Evolutionary conservation across 164 flowering plant genomes (phyloP).

Genomic region (Nymphaea thermarum): DNA sequence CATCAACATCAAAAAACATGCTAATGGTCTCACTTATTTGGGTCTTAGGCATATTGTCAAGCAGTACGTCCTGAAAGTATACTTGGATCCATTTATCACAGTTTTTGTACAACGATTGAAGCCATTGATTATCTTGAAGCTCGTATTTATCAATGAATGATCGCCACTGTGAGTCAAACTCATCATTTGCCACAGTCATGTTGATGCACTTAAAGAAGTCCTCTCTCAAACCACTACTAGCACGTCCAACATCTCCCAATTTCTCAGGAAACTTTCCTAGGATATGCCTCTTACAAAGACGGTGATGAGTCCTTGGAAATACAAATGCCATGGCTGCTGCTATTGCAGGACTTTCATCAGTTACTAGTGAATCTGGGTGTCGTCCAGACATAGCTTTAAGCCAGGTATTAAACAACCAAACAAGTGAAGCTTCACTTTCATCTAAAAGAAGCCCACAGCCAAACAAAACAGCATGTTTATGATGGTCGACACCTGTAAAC

Average conservation of each 20-base stretch:
- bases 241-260: not conserved
- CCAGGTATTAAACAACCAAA: slow-evolving; percentile 4
- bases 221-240: slow-evolving; percentile 4
- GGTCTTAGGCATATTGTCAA: not conserved
- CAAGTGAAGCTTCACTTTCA: not conserved
- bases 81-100: not conserved
- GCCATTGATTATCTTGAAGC: slow-evolving; percentile 2
- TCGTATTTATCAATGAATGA: slow-evolving; percentile 4
- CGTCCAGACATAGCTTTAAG: slow-evolving; percentile 2
- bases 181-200: not conserved
- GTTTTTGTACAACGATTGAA: not conserved
- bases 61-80: not conserved
- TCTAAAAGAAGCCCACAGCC: not conserved
- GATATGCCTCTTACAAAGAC: slow-evolving; percentile 3
- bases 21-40: slow-evolving; percentile 1
- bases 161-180: slow-evolving; percentile 5
- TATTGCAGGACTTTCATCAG: not conserved
- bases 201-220: slow-evolving; percentile 3
- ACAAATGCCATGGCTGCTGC: not conserved
- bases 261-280: not conserved
- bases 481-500: slow-evolving; percentile 3
- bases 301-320: slow-evolving; percentile 2
- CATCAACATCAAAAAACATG: slow-evolving; percentile 9
- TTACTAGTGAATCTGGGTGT: not conserved
- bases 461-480: not conserved